A percentile compares a stretch with the other conserved stretches of the same genome.
These are phyloP conservation scores for Claviceps spartinae DNA, from an alignment of 2,329 filamentous ascomycete genomes.

Conservation along the genomic window DNA sequence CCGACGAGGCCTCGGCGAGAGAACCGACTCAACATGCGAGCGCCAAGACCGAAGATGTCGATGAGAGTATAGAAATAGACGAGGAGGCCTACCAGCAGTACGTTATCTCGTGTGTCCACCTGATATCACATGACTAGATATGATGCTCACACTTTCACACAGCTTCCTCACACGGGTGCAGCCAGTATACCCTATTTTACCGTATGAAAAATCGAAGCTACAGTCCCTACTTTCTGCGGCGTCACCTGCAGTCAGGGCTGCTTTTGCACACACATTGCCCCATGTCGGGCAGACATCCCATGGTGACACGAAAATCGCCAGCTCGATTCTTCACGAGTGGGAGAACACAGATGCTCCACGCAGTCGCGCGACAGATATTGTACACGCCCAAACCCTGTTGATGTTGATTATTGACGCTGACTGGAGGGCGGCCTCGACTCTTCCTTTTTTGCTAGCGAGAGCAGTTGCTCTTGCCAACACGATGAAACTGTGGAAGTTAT, in stretches of 20 bases:
- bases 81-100: slow-evolving; percentile 34
- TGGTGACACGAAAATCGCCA: slow-evolving; percentile 31
- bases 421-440: slow-evolving; percentile 32
- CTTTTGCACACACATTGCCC: slow-evolving; percentile 50
- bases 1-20: slow-evolving; percentile 23
- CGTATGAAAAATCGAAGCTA: slow-evolving; percentile 41
- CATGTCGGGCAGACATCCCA: slow-evolving; percentile 32
- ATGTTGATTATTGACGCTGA: slow-evolving; percentile 55
- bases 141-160: not conserved
- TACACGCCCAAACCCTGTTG: slow-evolving; percentile 54
- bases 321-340: slow-evolving; percentile 36
- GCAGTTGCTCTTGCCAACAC: slow-evolving; percentile 53
- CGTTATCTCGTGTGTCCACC: slow-evolving; percentile 10
- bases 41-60: slow-evolving; percentile 15
- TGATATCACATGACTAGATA: not conserved
- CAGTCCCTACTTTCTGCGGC: slow-evolving; percentile 43
- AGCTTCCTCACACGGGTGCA: slow-evolving; percentile 54
- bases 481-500: slow-evolving; percentile 41
- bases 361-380: slow-evolving; percentile 30
- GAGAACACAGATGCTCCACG: slow-evolving; percentile 29
- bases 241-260: slow-evolving; percentile 42
- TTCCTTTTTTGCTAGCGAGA: slow-evolving; percentile 41
- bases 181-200: slow-evolving; percentile 52
- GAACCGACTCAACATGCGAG: slow-evolving; percentile 22
- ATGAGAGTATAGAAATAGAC: slow-evolving; percentile 16